Conservation (phyloP, 2,329 filamentous ascomycete genomes). For the Bipolaris bicolor region DNA sequence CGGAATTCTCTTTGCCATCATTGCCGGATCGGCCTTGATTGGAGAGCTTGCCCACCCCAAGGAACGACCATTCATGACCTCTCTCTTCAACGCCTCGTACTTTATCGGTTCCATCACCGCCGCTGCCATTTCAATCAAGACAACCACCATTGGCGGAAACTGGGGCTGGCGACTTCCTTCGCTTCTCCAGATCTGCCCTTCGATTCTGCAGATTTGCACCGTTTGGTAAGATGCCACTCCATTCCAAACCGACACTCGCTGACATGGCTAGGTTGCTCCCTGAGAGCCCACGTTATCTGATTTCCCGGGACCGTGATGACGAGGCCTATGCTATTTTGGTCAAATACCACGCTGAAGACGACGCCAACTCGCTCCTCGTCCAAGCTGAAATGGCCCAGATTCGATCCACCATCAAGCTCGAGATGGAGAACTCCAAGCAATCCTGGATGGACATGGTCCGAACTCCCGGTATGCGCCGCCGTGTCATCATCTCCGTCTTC, state of each 20-base stretch:
- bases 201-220: slow-evolving; percentile 51
- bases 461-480: slow-evolving; percentile 52
- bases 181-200: slow-evolving; percentile 58
- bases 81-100: slow-evolving; percentile 66
- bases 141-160: slow-evolving; percentile 49
- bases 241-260: neutral
- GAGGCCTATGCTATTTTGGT: slow-evolving; percentile 45
- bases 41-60: slow-evolving; percentile 67
- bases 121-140: slow-evolving; percentile 58
- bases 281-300: slow-evolving; percentile 56
- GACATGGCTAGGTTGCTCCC: slow-evolving; percentile 39
- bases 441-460: slow-evolving; percentile 62
- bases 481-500: slow-evolving; percentile 41
- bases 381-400: slow-evolving; percentile 68
- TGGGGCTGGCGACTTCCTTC: slow-evolving; percentile 61
- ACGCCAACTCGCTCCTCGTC: slow-evolving; percentile 48
- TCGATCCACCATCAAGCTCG: slow-evolving; percentile 61
- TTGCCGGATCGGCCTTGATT: slow-evolving; percentile 63
- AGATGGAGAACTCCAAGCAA: slow-evolving; percentile 60
- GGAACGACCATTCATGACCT: slow-evolving; percentile 65
- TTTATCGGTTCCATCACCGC: slow-evolving; percentile 60
- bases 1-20: slow-evolving; percentile 66
- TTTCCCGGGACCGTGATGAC: slow-evolving; percentile 59
- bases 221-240: slow-evolving; percentile 34
- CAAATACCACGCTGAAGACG: slow-evolving; percentile 55